Percentiles rank a stretch among this genome's conserved stretches.
Evolutionary conservation across 1,284 basidiomycete species (phyloP).

Genomic region (Papiliotrema fonsecae): DNA sequence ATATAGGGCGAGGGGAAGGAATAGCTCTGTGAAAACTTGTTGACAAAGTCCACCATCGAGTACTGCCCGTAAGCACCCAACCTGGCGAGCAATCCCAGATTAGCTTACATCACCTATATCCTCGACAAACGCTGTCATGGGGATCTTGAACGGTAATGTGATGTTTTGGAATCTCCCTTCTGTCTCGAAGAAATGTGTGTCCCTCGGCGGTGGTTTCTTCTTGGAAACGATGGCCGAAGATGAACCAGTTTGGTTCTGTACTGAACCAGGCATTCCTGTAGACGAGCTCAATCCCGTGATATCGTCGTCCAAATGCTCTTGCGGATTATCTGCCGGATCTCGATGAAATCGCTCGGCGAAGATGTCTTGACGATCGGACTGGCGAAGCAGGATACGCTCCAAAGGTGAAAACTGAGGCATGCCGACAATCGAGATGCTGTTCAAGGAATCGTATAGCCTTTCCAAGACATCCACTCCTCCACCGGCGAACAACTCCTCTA

Average conservation of each 20-base stretch:
- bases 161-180: constrained; percentile 71
- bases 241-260: too few relatives aligned
- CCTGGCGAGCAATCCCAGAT: background rate
- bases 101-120: constrained; percentile 87
- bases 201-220: constrained; percentile 42
- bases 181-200: constrained; percentile 91
- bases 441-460: constrained; percentile 85
- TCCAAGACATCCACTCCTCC: constrained; percentile 83
- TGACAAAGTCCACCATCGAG: constrained; percentile 83
- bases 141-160: constrained; percentile 77
- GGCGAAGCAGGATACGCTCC: constrained; percentile 85
- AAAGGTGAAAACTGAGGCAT: constrained; percentile 71
- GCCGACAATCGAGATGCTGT: constrained; percentile 77
- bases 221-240: background rate
- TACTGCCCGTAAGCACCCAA: constrained; percentile 58
- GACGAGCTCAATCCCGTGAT: background rate
- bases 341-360: constrained; percentile 68
- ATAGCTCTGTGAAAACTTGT: constrained; percentile 67
- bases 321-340: background rate
- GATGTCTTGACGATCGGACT: constrained; percentile 83
- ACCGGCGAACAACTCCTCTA: constrained; percentile 89
- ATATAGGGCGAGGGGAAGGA: constrained; percentile 70
- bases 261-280: too few relatives aligned
- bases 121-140: constrained; percentile 76
- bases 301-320: background rate